These are phyloP conservation scores for Petunia hybrid DNA, from an alignment of 305 asterid genomes.

Conservation along the genomic window DNA sequence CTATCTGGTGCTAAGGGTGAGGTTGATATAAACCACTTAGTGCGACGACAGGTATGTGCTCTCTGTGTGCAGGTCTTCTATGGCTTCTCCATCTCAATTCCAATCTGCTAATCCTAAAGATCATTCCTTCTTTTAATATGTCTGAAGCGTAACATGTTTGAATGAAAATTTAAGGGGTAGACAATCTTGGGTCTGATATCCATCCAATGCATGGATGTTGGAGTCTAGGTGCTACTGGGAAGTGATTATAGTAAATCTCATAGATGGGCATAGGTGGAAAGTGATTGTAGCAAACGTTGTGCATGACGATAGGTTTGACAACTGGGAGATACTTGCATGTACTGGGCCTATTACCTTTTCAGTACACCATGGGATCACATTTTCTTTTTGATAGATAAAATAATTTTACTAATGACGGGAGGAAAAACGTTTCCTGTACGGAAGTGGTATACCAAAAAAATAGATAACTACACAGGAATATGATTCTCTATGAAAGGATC, in stretches of 20 bases:
- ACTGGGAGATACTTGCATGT: neutral
- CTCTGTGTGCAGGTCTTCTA: slow-evolving; percentile 25
- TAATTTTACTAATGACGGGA: no score
- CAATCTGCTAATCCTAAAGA: slow-evolving; percentile 1
- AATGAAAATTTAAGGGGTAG: slow-evolving; percentile 3
- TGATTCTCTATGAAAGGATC: no score
- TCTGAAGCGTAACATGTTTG: neutral
- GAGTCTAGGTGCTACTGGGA: neutral
- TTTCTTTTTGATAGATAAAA: no score
- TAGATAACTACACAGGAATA: no score
- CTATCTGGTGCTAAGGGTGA: slow-evolving; percentile 91
- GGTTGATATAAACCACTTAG: slow-evolving; percentile 93
- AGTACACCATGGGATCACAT: no score
- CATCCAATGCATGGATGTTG: neutral
- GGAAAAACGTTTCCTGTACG: no score
- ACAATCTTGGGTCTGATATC: neutral
- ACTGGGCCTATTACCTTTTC: neutral
- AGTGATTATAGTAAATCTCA: neutral
- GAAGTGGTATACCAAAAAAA: no score
- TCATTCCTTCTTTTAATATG: neutral
- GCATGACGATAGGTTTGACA: neutral
- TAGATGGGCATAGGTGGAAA: neutral
- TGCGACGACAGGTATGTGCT: slow-evolving; percentile 83
- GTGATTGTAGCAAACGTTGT: neutral
- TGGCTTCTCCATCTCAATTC: slow-evolving; percentile 8